These are phyloP conservation scores for Termitomyces sp. DNA, from an alignment of 768 basidiomycete species.

Conservation along the genomic window DNA sequence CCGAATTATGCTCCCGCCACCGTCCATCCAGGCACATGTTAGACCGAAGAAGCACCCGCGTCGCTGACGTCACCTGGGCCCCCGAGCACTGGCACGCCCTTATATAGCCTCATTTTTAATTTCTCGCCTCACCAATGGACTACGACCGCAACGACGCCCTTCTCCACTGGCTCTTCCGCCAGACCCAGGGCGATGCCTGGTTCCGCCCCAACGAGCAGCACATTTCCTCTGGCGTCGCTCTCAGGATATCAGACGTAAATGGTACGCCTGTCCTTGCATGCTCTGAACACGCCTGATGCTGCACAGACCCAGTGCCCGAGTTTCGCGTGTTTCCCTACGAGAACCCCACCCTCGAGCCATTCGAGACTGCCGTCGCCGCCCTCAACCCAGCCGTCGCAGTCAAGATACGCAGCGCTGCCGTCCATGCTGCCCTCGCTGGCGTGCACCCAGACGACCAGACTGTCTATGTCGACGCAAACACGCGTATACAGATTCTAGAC, in stretches of 20 bases:
- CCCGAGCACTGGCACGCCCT: not conserved
- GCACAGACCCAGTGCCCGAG: conserved; percentile 31
- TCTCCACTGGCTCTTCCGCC: conserved; percentile 74
- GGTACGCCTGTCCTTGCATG: conserved; percentile 27
- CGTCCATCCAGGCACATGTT: not conserved
- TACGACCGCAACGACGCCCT: conserved; percentile 82
- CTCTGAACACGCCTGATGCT: not conserved
- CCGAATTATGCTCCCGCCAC: not conserved
- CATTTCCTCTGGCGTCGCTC: conserved; percentile 71
- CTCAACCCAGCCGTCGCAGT: conserved; percentile 84
- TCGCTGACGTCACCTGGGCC: conserved; percentile 1
- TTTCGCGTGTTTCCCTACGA: conserved; percentile 88
- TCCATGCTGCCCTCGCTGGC: conserved; percentile 74
- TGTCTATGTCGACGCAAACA: conserved; percentile 76
- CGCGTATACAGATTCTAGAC: conserved; percentile 83
- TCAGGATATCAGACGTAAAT: conserved; percentile 40
- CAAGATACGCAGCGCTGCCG: conserved; percentile 74
- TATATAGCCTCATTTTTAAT: too few relatives aligned
- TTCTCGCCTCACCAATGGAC: too few relatives aligned
- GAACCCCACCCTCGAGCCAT: conserved; percentile 66
- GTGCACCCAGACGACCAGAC: conserved; percentile 52
- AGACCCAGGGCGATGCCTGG: conserved; percentile 84
- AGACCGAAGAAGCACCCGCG: not conserved
- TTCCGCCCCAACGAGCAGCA: conserved; percentile 77
- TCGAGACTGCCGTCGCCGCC: conserved; percentile 66